Evolutionary conservation across 1,139 yeast species (phyloP).

Genomic region (Diutina rugosa): DNA sequence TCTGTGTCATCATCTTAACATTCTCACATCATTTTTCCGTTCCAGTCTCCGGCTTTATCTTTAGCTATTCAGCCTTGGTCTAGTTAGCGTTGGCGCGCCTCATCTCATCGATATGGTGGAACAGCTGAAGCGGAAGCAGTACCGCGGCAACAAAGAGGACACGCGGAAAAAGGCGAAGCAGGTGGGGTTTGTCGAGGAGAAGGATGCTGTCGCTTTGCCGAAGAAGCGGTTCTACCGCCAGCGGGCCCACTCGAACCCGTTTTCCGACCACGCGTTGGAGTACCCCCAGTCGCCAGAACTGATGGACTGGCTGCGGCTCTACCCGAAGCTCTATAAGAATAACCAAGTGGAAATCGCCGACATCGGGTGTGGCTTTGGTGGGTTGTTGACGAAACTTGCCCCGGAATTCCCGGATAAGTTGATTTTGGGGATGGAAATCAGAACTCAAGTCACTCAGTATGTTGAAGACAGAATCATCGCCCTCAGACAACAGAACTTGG

Average conservation of each 20-base stretch:
- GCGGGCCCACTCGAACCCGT: slow-evolving; percentile 96
- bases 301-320: slow-evolving; percentile 80
- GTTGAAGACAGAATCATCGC: slow-evolving; percentile 94
- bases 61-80: neutral
- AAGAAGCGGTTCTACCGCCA: slow-evolving; percentile 87
- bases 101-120: neutral
- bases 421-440: slow-evolving; percentile 90
- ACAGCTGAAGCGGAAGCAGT: slow-evolving; percentile 18
- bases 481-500: slow-evolving; percentile 39
- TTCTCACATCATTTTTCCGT: too few species aligned
- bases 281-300: slow-evolving; percentile 70
- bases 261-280: slow-evolving; percentile 85
- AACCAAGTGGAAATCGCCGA: slow-evolving; percentile 80
- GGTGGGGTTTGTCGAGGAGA: slow-evolving; percentile 13
- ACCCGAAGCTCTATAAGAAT: slow-evolving; percentile 42
- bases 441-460: slow-evolving; percentile 94
- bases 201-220: slow-evolving; percentile 36
- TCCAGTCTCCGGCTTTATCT: too few species aligned
- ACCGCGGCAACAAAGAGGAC: slow-evolving; percentile 25
- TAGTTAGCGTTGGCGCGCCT: neutral
- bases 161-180: slow-evolving; percentile 22
- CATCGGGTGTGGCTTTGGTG: slow-evolving; percentile 97
- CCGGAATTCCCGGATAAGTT: slow-evolving; percentile 61
- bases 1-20: too few species aligned
- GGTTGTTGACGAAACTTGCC: slow-evolving; percentile 69